Conservation (phyloP, 2,329 filamentous ascomycete genomes). For the Achaetomium macrosporum region DNA sequence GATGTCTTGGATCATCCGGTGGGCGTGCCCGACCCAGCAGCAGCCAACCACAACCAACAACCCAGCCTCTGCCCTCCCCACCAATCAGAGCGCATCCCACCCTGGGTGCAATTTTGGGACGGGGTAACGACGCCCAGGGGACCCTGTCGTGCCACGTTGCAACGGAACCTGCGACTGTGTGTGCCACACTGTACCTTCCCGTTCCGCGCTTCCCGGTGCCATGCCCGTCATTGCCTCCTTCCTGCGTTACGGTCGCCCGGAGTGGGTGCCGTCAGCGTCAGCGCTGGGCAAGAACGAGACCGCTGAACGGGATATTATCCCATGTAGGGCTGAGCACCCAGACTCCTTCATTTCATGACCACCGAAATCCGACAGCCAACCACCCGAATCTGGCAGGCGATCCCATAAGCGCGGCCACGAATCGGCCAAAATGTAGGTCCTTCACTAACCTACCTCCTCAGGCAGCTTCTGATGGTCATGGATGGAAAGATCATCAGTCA, state of each 20-base stretch:
- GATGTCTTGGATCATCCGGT: too few relatives aligned
- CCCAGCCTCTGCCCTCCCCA: constrained; percentile 1
- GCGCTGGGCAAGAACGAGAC: constrained; percentile 3
- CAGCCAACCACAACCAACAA: background rate
- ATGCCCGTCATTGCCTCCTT: constrained; percentile 18
- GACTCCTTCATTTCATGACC: constrained; percentile 4
- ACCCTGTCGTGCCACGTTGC: constrained; percentile 21
- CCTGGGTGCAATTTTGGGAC: background rate
- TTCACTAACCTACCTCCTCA: too few relatives aligned
- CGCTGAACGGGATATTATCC: background rate
- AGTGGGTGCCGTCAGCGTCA: background rate
- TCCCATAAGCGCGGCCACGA: too few relatives aligned
- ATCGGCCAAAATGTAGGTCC: too few relatives aligned
- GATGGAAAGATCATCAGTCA: too few relatives aligned
- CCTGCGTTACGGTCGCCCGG: background rate
- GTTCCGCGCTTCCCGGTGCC: constrained; percentile 22
- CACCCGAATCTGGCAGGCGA: too few relatives aligned
- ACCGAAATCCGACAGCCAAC: constrained; percentile 9
- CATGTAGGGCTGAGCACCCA: constrained; percentile 17
- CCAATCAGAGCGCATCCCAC: background rate
- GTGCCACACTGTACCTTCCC: constrained; percentile 15
- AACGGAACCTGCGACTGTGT: constrained; percentile 11
- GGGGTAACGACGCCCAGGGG: constrained; percentile 1
- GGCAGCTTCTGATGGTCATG: too few relatives aligned
- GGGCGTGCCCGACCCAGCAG: too few relatives aligned